phyloP scores from a whole-genome alignment of 257 asterid species.

The Sherardia arvensis region DNA sequence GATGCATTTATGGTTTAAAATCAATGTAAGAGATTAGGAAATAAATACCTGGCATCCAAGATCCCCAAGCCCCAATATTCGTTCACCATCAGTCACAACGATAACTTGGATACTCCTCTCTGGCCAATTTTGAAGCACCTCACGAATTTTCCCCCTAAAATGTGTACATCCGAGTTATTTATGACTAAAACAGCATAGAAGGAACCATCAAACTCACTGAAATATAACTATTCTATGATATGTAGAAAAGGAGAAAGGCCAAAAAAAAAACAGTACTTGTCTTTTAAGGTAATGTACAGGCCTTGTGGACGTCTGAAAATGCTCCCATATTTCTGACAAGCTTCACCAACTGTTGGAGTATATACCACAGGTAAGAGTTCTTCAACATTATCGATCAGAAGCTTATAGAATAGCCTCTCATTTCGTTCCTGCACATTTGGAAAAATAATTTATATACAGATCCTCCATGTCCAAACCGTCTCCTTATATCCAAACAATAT shows the following conservation, averaged over 20 bases:
- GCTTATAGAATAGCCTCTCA: conserved; percentile 86
- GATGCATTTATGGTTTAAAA: background rate
- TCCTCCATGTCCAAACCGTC: background rate
- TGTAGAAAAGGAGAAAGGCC: background rate
- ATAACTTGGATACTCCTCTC: conserved; percentile 82
- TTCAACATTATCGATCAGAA: conserved; percentile 83
- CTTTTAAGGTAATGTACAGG: conserved; percentile 78
- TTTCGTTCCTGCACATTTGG: conserved; percentile 60
- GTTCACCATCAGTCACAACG: conserved; percentile 95
- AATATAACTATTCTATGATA: background rate
- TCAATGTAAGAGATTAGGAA: background rate
- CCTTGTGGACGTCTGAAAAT: conserved; percentile 95
- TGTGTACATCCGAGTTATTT: conserved; percentile 1
- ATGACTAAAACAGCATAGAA: background rate
- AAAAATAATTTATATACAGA: background rate
- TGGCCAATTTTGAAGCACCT: conserved; percentile 93
- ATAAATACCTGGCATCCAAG: conserved; percentile 84
- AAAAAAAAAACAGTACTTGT: conserved; percentile 40
- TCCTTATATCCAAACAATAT: background rate
- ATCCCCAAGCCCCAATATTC: conserved; percentile 95
- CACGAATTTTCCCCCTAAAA: conserved; percentile 73
- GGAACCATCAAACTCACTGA: background rate
- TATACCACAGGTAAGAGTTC: conserved; percentile 85
- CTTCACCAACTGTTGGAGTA: conserved; percentile 94
- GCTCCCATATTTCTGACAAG: conserved; percentile 92